phyloP scores from a whole-genome alignment of 345 rosid genomes.

The Citrus sp. region DNA sequence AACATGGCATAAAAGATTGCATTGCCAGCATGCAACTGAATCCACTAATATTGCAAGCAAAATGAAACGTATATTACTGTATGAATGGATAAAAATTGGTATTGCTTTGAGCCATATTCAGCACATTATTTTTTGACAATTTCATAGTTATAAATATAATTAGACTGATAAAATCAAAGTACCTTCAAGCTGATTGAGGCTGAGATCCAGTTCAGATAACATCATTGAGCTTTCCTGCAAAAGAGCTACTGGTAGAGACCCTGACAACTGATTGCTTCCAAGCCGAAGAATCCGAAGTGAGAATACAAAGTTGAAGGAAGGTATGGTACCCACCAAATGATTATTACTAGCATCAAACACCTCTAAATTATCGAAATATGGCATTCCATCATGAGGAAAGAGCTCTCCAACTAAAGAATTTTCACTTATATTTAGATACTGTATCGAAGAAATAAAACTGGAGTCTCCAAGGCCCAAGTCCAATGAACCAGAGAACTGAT shows the following conservation, averaged over 20 bases:
- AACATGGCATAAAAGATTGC: too few species aligned
- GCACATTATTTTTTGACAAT: background rate
- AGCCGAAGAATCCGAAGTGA: constrained; percentile 73
- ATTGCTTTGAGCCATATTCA: background rate
- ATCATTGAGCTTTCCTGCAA: constrained; percentile 74
- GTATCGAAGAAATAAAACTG: constrained; percentile 61
- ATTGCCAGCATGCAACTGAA: background rate
- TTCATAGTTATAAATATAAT: background rate
- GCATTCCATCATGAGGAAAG: constrained; percentile 75
- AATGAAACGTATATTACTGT: background rate
- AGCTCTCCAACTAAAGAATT: constrained; percentile 61
- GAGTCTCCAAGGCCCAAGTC: constrained; percentile 66
- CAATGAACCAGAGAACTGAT: constrained; percentile 67
- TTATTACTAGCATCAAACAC: constrained; percentile 87
- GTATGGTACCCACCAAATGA: constrained; percentile 59
- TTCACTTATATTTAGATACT: constrained; percentile 57
- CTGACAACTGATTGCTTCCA: constrained; percentile 66
- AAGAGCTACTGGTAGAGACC: constrained; percentile 58
- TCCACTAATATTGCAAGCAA: background rate
- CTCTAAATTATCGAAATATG: constrained; percentile 80
- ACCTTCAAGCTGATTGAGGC: constrained; percentile 82
- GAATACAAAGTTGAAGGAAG: constrained; percentile 71
- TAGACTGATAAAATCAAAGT: constrained; percentile 8
- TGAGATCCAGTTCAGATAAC: constrained; percentile 79
- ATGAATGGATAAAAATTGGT: background rate